Base-by-base conservation (phyloP, 306 rosid species). In the Chamaecrista fasciculata region DNA sequence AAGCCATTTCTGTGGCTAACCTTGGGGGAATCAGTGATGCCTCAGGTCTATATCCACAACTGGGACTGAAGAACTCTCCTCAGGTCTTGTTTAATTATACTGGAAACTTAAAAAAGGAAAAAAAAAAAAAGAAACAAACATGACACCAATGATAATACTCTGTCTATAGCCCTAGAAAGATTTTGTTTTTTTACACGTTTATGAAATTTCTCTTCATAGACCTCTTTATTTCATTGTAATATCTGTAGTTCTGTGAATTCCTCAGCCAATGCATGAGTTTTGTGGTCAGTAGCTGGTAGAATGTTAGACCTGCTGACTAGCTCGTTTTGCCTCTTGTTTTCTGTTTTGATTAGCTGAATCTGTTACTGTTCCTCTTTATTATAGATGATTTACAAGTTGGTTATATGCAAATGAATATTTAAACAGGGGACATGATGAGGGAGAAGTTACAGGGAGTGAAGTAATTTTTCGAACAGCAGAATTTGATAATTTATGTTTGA, bases 1-100 rank as follows among this genome's bases (percentile, higher is more conserved):
- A 76, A 79, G 92, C 92, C 25, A 73, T 72, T 73, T 86, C 89
- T 10, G 83, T 82, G 70, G 83, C 85, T 48, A 90, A 76, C 59
- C 82, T 86, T 0, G 92, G 91, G 6, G 92, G 90, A 77, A 73
- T 83, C 56, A 84, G 96, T 46, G 97, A 91, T 57, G 77, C 82
- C 0, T 84, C 79, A 4, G 78, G 80, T 31, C 79, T 76, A 72
- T 83, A 88, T 74, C 77, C 85, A 1, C 97, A 88, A 48, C 84
- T 88, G 0, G 96, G 95, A 61, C 78, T 87, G 75, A 85, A 70
- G 80, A 89, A 84, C 71, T 72, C 96, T 40, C 85, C 96, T 60
- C 95, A 88, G 92, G 98, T 90, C 28, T 83, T 71, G 67, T 56
- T 51, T 73, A 14, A 50, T 63, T 64, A 33, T 37, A 2, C 37